Evolutionary conservation across 169 alveolate genomes (phyloP), one percentile per base, ranked within the genome.

Genomic region (Plasmodium vivax): DNA sequence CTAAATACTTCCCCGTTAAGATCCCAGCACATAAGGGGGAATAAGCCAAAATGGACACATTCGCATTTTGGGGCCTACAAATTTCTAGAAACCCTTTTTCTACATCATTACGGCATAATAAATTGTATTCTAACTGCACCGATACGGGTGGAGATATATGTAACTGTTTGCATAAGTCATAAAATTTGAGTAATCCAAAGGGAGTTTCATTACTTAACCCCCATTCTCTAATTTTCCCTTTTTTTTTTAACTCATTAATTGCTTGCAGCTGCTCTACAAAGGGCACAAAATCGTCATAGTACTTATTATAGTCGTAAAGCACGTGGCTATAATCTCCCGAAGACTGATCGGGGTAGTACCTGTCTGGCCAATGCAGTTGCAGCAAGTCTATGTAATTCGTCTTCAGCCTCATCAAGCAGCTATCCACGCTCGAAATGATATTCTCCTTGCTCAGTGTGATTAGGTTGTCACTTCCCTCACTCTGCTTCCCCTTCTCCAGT

Each of bases 301-400:
- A 79, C 45, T 83, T 81, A 9, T 32, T 88, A 34, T 93, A 90
- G 56, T 97, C 98, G 77, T 88, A 96, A 72, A 96, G 85, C 14
- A 97, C 96, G 19, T 97, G 94, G 41, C 90, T 94, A 83, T 72
- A 92, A 92, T 97, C 98, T 56, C 97, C 98, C 23, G 95, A 95
- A 51, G 94, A 94, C 32, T 96, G 97, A 87, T 85, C 82, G 5
- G 98, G 98, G 45, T 95, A 97, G 93, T 96, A 96, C 19, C 98
- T 94, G 83, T 96, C 98, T 14, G 98, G 98, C 98, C 98, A 97
- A 85, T 96, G 97, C 41, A 97, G 87, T 92, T 97, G 98, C 54
- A 97, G 82, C 75, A 97, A 82, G 82, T 97, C 98, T 43, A 97
- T 93, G 91, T 97, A 96, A 83, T 96, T 97, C 9, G 96, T 87